Evolutionary conservation across 108 stramenopile genomes (phyloP).

Genomic region (Skeletonema menzelii): DNA sequence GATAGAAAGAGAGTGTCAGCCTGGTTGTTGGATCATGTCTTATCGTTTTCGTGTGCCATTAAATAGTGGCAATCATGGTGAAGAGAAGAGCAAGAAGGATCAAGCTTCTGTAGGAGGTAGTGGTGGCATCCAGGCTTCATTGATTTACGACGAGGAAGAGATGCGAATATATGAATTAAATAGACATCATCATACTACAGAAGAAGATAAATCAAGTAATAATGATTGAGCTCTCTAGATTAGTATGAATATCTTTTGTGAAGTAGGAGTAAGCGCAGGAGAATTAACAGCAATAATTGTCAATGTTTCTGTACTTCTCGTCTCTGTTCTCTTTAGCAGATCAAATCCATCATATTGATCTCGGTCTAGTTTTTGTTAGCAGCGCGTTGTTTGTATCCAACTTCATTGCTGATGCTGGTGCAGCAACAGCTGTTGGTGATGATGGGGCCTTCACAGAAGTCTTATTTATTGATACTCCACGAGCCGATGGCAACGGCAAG

Average conservation of each 20-base stretch:
- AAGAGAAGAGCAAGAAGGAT: slow-evolving; percentile 3
- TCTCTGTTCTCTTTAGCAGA: neutral
- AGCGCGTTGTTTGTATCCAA: neutral
- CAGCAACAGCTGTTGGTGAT: no score
- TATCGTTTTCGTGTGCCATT: slow-evolving; percentile 79
- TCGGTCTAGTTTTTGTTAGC: neutral
- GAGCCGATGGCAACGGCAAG: neutral
- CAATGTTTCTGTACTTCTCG: neutral
- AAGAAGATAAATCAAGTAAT: neutral
- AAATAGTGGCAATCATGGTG: neutral
- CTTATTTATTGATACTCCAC: no score
- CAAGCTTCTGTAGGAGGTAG: neutral
- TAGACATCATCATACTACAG: neutral
- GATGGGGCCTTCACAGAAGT: no score
- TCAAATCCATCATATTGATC: neutral
- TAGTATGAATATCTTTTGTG: neutral
- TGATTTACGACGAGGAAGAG: slow-evolving; percentile 80
- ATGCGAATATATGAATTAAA: slow-evolving; percentile 67
- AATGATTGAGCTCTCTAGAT: neutral
- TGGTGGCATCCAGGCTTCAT: slow-evolving; percentile 41
- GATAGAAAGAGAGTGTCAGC: slow-evolving; percentile 55
- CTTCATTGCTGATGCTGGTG: no score
- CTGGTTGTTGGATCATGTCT: slow-evolving; percentile 64
- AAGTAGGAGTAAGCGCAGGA: neutral
- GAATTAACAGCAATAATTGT: neutral